Evolutionary conservation across 2,329 filamentous ascomycete species (phyloP), one percentile per base, ranked within the genome.

Genomic region (Penicillium sp.): DNA sequence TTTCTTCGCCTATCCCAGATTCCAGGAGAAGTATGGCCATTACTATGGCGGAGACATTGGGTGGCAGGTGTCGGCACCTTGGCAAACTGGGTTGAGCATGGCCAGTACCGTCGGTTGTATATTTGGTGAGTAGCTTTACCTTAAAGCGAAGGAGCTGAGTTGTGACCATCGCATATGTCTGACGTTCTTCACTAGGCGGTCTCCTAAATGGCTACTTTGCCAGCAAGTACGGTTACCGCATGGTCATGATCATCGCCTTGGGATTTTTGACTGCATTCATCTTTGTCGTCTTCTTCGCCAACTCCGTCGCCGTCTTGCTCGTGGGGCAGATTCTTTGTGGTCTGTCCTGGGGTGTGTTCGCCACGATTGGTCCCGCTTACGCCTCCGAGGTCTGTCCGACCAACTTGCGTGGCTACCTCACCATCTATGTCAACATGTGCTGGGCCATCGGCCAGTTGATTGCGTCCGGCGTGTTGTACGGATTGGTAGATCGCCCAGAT

Each of bases 1-100:
- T 48, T 74, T 85, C 42, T 85, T 83, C 64, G 81, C 79, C 6
- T 83, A 80, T 52, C 26, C 77, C 71, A 0, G 64, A 67, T 46
- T 84, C 80, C 67, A 80, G 78, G 63, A 59, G 74, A 63, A 82
- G 78, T 71, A 66, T 46, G 69, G 70, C 19, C 55, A 68, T 10
- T 33, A 55, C 2, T 62, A 66, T 55, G 65, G 60, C 1, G 58
- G 25, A 2, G 40, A 66, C 0, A 57, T 59, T 28, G 55, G 60
- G 6, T 68, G 48, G 33, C 66, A 69, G 54, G 62, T 89, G n/a
- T 79, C 86, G 2, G 84, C 86, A 1, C 73, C 79, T 2, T 89
- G 86, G 86, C 87, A 89, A 71, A 82, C 86, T 6, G 86, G 85
- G 14, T 76, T 89, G 19, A 86, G 82, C 68, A 68, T 68, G 66